Conservation (phyloP, 202 grass and related monocot genomes). For the Saccharum hybrid region DNA sequence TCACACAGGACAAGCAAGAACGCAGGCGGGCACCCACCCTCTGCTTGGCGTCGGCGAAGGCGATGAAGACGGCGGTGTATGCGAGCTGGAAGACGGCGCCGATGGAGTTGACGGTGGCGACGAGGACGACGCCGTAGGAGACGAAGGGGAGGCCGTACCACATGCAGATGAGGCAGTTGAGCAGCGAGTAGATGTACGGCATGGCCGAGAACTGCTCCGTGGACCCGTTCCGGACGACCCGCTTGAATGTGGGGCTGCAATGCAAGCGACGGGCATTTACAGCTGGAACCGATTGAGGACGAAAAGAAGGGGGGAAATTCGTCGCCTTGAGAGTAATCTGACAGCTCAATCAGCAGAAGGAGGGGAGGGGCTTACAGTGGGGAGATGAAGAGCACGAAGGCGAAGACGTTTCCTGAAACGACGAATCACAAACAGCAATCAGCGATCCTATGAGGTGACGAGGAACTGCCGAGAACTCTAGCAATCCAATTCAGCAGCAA, state of each 20-base stretch:
- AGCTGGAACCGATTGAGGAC: neutral
- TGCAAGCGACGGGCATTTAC: neutral
- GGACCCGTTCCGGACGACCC: conserved; percentile 72
- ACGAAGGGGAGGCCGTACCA: conserved; percentile 92
- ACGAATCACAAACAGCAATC: neutral
- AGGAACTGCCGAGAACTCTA: neutral
- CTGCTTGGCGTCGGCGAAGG: conserved; percentile 57
- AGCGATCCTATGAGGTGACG: neutral
- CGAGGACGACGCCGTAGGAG: conserved; percentile 81
- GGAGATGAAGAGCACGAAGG: conserved; percentile 86
- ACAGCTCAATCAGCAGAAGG: neutral
- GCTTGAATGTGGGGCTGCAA: conserved; percentile 82
- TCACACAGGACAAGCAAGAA: no score
- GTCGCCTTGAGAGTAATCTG: neutral
- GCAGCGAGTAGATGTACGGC: conserved; percentile 91
- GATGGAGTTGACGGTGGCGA: conserved; percentile 83
- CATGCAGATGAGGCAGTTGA: conserved; percentile 93
- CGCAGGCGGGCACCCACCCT: conserved; percentile 51
- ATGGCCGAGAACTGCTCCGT: conserved; percentile 94
- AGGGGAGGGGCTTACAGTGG: conserved; percentile 62
- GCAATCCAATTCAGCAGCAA: neutral
- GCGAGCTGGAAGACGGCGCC: conserved; percentile 86
- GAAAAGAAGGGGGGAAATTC: neutral
- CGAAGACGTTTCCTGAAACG: conserved; percentile 84
- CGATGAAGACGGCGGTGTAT: conserved; percentile 74